Conservation (phyloP, 2,329 filamentous ascomycete genomes). For the Cryphonectria naterciae region DNA sequence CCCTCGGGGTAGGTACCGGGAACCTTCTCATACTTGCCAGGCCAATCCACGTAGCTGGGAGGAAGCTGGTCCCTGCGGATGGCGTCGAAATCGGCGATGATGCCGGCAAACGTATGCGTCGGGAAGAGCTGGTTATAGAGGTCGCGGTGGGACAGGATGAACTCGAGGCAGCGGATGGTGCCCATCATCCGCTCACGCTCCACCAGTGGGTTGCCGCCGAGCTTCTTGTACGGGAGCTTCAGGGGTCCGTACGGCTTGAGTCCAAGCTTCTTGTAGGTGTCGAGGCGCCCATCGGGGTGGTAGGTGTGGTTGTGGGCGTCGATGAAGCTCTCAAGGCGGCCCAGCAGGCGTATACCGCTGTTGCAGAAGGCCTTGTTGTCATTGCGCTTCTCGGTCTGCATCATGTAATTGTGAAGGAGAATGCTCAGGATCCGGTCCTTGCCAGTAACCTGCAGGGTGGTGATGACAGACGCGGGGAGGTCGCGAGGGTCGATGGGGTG, state of each 20-base stretch:
- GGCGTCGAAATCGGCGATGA: constrained; percentile 40
- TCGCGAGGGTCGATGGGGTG: constrained; percentile 18
- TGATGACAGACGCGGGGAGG: constrained; percentile 19
- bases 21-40: constrained; percentile 29
- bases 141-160: constrained; percentile 31
- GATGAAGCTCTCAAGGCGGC: constrained; percentile 26
- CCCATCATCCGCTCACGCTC: constrained; percentile 3
- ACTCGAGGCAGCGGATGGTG: constrained; percentile 30
- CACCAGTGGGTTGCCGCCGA: neutral
- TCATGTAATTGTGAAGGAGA: constrained; percentile 36
- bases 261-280: constrained; percentile 16
- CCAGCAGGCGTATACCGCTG: constrained; percentile 26
- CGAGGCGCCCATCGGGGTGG: constrained; percentile 17
- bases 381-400: constrained; percentile 29
- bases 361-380: constrained; percentile 31
- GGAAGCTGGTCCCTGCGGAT: constrained; percentile 38
- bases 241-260: constrained; percentile 24
- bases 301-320: constrained; percentile 19
- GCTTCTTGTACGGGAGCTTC: constrained; percentile 14
- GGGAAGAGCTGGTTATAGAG: constrained; percentile 30
- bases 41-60: constrained; percentile 37
- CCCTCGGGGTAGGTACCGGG: constrained; percentile 35
- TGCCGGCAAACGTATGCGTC: constrained; percentile 30
- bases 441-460: constrained; percentile 8
- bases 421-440: constrained; percentile 30